Evolutionary conservation across 179 eudicot genomes (phyloP).

Genomic region (Dionaea muscipula): DNA sequence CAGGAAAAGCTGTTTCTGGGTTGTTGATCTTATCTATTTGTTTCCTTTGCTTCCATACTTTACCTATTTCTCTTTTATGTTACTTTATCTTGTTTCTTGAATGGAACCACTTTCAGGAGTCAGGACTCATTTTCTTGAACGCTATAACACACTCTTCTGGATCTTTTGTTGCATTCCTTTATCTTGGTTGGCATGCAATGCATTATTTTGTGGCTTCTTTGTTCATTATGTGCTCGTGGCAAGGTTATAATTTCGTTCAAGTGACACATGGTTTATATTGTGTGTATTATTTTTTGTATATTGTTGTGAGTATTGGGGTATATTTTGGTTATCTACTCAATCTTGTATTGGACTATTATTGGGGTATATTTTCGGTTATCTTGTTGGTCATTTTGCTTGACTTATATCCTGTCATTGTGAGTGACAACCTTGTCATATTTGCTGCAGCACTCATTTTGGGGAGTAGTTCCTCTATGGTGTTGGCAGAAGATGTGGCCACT

Average conservation of each 20-base stretch:
- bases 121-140: not conserved
- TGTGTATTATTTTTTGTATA: too few species aligned
- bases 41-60: not conserved
- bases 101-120: not conserved
- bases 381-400: too few species aligned
- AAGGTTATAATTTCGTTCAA: too few species aligned
- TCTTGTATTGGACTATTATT: too few species aligned
- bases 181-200: not conserved
- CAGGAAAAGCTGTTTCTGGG: not conserved
- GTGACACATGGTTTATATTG: too few species aligned
- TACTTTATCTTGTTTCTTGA: not conserved
- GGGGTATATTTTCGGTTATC: too few species aligned
- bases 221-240: too few species aligned
- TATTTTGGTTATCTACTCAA: too few species aligned
- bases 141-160: not conserved
- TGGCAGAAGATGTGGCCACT: slow-evolving; percentile 49
- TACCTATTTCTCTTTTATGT: not conserved
- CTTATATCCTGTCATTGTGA: too few species aligned
- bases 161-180: not conserved
- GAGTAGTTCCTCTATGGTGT: slow-evolving; percentile 32
- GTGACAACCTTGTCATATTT: not conserved
- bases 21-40: not conserved
- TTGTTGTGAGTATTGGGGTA: too few species aligned
- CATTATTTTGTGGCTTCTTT: too few species aligned
- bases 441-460: slow-evolving; percentile 44